Conservation (phyloP, 1,284 basidiomycete species). For the Trichosporon sp. region DNA sequence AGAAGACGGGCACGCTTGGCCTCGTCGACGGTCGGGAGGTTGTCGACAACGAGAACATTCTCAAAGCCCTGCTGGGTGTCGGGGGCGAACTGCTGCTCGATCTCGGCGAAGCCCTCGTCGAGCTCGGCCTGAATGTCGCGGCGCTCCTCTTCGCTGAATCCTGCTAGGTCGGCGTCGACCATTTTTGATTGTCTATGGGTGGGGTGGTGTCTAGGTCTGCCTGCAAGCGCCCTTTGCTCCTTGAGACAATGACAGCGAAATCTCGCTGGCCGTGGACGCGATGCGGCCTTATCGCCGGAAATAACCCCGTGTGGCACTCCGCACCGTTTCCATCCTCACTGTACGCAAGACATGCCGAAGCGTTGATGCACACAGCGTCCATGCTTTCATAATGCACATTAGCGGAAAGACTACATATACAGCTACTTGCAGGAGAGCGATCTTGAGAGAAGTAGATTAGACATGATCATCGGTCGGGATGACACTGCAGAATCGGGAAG, state of each 20-base stretch:
- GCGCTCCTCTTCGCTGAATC: constrained; percentile 58
- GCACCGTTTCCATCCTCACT: background rate
- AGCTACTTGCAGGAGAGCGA: background rate
- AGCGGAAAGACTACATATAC: background rate
- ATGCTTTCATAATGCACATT: background rate
- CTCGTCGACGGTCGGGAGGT: constrained; percentile 81
- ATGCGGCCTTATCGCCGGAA: constrained; percentile 17
- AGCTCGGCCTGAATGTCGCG: constrained; percentile 71
- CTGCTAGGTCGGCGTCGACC: constrained; percentile 27
- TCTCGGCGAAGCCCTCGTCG: constrained; percentile 71
- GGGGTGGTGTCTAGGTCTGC: constrained; percentile 14
- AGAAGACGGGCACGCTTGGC: constrained; percentile 76
- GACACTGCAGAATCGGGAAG: background rate
- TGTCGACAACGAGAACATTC: constrained; percentile 83
- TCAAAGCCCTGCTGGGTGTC: constrained; percentile 72
- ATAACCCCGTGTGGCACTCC: constrained; percentile 17
- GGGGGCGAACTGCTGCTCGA: constrained; percentile 87
- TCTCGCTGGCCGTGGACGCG: background rate
- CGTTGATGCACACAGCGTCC: background rate
- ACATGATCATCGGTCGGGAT: background rate
- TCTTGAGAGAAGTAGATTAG: background rate
- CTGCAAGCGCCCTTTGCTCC: background rate
- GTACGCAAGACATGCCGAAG: background rate
- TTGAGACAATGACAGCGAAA: constrained; percentile 3
- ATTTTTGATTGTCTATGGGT: constrained; percentile 20